Base-by-base conservation (phyloP, 768 basidiomycete species). In the Suillus bovinus region DNA sequence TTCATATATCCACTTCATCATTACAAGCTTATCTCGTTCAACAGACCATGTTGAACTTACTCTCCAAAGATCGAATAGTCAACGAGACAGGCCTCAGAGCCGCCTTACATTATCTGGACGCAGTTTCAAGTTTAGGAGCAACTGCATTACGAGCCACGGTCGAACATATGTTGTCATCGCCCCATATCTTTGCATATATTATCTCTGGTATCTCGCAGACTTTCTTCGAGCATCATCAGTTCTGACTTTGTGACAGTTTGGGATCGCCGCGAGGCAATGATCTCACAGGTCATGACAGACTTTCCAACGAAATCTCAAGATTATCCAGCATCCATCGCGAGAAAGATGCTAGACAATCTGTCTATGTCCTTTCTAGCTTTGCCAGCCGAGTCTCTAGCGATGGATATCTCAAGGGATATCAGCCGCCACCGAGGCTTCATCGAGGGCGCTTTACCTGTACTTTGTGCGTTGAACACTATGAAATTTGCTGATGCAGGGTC, bases 271-370 rank as follows among this genome's bases (percentile, higher is more conserved):
- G 53, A 36, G 27, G 17, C 38, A 22, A n/a, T 78, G 27, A 61
- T 66, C 47, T 22, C 38, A 44, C 74, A 66, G 69, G 74, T 81
- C 33, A 20, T 80, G n/a, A 63, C 71, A 17, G 58, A 63, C 17
- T 81, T 78, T 58, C 80, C 79, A 2, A 61, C 55, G 0, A 66
- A 66, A 46, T 64, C 70, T 8, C 64, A 65, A 14, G 67, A 61
- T 17, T 67, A 74, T 52, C 61, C 55, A 11, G 8, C 50, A 4
- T 77, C 78, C 5, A 59, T 24, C 29, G 61, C 68, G 20, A 53
- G 42, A 33, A 61, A 47, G 22, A 58, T 79, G 29, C 64, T 79
- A 38, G 64, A 44, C 10, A 61, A 64, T 24, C 63, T 79, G 42
- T 72, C 74, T 4, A 62, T 67, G 17, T 63, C 59, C 59, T 56